A percentile compares a stretch with the other conserved stretches of the same genome.
Conservation (phyloP, 2,329 filamentous ascomycete genomes). For the Arthroderma sp. region DNA sequence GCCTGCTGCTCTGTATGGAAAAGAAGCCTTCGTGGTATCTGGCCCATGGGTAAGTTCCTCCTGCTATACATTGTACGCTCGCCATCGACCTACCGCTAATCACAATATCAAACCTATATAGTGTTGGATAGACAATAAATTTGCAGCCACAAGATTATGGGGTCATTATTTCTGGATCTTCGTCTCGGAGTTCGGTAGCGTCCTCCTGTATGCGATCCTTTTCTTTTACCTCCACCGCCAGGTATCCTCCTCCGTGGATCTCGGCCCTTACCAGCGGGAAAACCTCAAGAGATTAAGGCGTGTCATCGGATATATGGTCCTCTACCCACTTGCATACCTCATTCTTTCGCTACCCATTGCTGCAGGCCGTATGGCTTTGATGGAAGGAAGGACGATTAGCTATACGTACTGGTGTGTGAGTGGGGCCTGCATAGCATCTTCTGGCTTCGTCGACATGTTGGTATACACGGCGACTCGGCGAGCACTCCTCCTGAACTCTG, state of each 20-base stretch:
- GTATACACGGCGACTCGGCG: slow-evolving; percentile 45
- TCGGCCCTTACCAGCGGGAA: slow-evolving; percentile 12
- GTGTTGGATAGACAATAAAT: slow-evolving; percentile 37
- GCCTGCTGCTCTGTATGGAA: slow-evolving; percentile 29
- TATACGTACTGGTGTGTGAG: slow-evolving; percentile 37
- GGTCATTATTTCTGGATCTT: slow-evolving; percentile 43
- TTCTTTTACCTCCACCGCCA: slow-evolving; percentile 36
- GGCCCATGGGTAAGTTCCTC: slow-evolving; percentile 37
- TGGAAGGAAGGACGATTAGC: slow-evolving; percentile 19
- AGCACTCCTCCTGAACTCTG: slow-evolving; percentile 33
- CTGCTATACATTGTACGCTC: background rate
- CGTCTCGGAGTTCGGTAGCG: slow-evolving; percentile 37
- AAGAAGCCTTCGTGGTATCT: slow-evolving; percentile 33
- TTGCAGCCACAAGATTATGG: slow-evolving; percentile 34
- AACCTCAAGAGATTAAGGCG: slow-evolving; percentile 15
- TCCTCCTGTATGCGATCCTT: slow-evolving; percentile 36
- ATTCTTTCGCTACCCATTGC: slow-evolving; percentile 51
- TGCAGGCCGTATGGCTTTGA: slow-evolving; percentile 30
- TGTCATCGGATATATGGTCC: slow-evolving; percentile 33
- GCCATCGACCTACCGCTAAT: background rate
- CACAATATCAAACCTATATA: slow-evolving; percentile 13
- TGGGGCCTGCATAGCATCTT: slow-evolving; percentile 43
- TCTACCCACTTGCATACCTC: slow-evolving; percentile 41
- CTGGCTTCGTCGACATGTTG: slow-evolving; percentile 44
- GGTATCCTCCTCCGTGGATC: slow-evolving; percentile 25